phyloP scores from a whole-genome alignment of 345 rosid genomes.

The Gossypium stocksii region DNA sequence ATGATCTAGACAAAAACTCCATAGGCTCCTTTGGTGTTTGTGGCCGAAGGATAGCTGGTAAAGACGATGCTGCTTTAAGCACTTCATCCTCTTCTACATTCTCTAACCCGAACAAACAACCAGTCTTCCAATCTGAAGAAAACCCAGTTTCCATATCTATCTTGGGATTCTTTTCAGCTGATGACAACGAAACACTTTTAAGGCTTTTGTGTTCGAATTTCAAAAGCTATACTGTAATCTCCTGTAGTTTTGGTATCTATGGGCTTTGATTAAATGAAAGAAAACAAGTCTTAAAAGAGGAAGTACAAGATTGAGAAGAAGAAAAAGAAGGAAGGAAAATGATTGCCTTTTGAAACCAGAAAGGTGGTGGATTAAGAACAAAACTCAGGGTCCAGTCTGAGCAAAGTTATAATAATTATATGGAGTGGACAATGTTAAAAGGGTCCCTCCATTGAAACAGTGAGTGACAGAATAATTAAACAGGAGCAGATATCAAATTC shows the following conservation, averaged over 20 bases:
- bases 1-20: slow-evolving; percentile 91
- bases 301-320: neutral
- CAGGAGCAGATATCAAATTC: slow-evolving; percentile 25
- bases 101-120: slow-evolving; percentile 38
- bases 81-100: slow-evolving; percentile 54
- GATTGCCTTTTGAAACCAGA: slow-evolving; percentile 10
- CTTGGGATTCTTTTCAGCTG: neutral
- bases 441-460: slow-evolving; percentile 1
- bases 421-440: slow-evolving; percentile 3
- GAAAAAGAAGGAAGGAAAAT: neutral
- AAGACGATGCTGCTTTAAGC: slow-evolving; percentile 24
- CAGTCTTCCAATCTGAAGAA: slow-evolving; percentile 40
- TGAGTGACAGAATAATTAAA: slow-evolving; percentile 24
- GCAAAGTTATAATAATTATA: slow-evolving; percentile 19
- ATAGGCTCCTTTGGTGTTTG: slow-evolving; percentile 85
- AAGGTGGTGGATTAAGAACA: neutral
- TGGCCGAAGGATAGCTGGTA: slow-evolving; percentile 66
- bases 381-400: slow-evolving; percentile 11
- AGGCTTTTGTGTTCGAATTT: neutral
- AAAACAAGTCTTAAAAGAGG: neutral
- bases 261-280: neutral
- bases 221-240: neutral
- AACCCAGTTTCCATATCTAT: slow-evolving; percentile 47
- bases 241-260: neutral
- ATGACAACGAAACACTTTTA: neutral